Percentiles rank a stretch among this genome's conserved stretches.
Evolutionary conservation across 495 filamentous ascomycete genomes (phyloP).

Genomic region (Penicillium robsamsonii): DNA sequence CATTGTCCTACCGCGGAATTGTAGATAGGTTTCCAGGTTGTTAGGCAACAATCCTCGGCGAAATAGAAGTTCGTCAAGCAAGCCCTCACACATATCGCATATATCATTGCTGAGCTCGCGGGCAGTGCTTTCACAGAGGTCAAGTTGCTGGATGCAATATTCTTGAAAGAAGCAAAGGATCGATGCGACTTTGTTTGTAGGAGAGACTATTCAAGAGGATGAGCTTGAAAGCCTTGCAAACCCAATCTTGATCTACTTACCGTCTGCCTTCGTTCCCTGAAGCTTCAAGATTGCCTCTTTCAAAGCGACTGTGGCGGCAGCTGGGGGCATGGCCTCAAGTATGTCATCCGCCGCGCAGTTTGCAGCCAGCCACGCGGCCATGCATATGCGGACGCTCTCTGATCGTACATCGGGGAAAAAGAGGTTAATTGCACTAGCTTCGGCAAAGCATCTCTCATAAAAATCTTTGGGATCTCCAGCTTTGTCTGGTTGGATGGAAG

Average conservation of each 20-base stretch:
- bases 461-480: slow-evolving; percentile 5
- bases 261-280: neutral
- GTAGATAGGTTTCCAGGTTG: neutral
- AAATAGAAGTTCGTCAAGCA: neutral
- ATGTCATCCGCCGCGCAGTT: slow-evolving; percentile 4
- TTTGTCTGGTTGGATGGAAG: slow-evolving; percentile 1
- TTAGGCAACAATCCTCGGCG: neutral
- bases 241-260: neutral
- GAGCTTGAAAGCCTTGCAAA: neutral
- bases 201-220: neutral
- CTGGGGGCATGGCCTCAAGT: neutral
- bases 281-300: slow-evolving; percentile 3
- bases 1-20: slow-evolving; percentile 2
- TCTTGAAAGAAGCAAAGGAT: slow-evolving; percentile 2
- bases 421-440: neutral
- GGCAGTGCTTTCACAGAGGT: neutral
- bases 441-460: slow-evolving; percentile 4
- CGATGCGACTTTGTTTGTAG: neutral
- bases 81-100: slow-evolving; percentile 6
- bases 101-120: neutral
- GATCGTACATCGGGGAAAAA: slow-evolving; percentile 1
- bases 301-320: neutral
- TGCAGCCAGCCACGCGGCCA: slow-evolving; percentile 2
- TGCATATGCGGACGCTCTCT: neutral
- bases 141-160: neutral